phyloP scores from a whole-genome alignment of 176 grass and related monocot species.

The Thalia dealbata region DNA sequence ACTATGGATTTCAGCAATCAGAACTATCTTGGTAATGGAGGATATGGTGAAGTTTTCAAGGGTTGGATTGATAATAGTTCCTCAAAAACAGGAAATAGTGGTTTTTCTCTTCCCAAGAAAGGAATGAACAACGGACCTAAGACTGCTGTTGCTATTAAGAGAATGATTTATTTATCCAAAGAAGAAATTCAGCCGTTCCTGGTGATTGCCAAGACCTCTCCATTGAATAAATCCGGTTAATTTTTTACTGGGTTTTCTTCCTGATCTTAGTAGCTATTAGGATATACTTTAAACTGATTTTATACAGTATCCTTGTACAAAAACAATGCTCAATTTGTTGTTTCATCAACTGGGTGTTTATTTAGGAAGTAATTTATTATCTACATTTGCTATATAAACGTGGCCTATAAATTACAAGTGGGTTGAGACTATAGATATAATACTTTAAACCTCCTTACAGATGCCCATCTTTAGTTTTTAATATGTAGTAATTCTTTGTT shows the following conservation, averaged over 20 bases:
- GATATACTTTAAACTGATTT: not conserved
- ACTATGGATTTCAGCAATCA: not conserved
- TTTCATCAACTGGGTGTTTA: not conserved
- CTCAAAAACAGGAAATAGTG: not conserved
- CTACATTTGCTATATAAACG: not conserved
- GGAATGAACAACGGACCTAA: not conserved
- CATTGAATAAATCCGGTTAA: not conserved
- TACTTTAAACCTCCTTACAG: not conserved
- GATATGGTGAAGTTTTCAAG: not conserved
- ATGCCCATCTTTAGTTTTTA: not conserved
- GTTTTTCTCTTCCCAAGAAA: not conserved
- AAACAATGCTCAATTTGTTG: not conserved
- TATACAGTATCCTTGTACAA: not conserved
- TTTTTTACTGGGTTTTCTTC: not conserved
- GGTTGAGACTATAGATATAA: not conserved
- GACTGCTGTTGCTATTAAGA: not conserved
- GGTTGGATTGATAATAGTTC: not conserved
- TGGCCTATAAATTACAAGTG: not conserved
- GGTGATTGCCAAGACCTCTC: not conserved
- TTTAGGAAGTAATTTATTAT: not conserved
- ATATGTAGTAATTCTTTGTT: no score
- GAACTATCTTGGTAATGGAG: not conserved
- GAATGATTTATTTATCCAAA: not conserved
- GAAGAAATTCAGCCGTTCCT: no score
- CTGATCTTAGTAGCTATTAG: not conserved